These are phyloP conservation scores for Claviceps sorghi DNA, from an alignment of 2,329 filamentous ascomycete genomes.

Conservation along the genomic window DNA sequence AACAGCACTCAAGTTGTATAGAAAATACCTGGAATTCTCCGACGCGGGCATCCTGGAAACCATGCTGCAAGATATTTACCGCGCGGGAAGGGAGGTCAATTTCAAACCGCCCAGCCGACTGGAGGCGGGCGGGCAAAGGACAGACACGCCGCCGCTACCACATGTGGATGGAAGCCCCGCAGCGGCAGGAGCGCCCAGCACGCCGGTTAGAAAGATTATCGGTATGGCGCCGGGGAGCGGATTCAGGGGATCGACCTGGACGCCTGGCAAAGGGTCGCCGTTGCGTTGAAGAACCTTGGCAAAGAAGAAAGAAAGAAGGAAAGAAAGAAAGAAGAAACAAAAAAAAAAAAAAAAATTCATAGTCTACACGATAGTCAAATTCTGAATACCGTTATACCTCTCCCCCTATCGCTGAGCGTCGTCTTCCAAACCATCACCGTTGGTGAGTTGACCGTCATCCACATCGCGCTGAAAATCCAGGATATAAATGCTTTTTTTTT, in stretches of 20 bases:
- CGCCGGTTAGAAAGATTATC: constrained; percentile 29
- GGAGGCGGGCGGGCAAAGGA: constrained; percentile 28
- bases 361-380: background rate
- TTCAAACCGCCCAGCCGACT: constrained; percentile 37
- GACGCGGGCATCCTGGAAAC: constrained; percentile 72
- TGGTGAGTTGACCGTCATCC: no score
- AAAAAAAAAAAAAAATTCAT: background rate
- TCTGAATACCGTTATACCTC: background rate
- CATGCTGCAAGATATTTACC: constrained; percentile 79
- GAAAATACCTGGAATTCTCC: constrained; percentile 78
- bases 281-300: constrained; percentile 11
- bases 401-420: background rate
- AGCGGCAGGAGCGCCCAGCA: constrained; percentile 25
- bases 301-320: no score
- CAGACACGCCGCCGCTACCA: constrained; percentile 39
- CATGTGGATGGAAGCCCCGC: constrained; percentile 13
- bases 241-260: constrained; percentile 28
- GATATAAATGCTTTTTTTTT: background rate
- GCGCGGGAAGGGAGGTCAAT: constrained; percentile 30
- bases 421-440: background rate
- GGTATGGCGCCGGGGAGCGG: constrained; percentile 19
- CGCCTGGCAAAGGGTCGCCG: constrained; percentile 30
- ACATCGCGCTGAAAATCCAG: background rate
- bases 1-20: constrained; percentile 75
- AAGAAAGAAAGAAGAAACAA: background rate